Conservation (phyloP, 805 yeast species). For the Metschnikowia colocasiae region DNA sequence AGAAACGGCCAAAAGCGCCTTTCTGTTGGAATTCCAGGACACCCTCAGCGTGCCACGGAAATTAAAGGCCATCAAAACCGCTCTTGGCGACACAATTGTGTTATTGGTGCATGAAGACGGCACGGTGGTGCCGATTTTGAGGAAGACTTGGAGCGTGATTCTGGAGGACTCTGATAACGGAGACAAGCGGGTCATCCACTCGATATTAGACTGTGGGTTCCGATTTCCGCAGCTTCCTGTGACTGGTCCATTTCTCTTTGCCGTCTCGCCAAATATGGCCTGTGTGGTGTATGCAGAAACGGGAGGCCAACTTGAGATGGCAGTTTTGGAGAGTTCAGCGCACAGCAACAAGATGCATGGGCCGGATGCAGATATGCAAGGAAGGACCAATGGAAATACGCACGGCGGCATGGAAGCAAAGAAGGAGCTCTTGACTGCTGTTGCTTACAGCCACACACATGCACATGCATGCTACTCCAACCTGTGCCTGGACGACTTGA, state of each 20-base stretch:
- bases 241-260: constrained; percentile 22
- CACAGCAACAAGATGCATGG: not conserved
- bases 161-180: not conserved
- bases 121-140: constrained; percentile 41
- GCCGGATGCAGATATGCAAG: not conserved
- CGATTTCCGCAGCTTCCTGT: constrained; percentile 38
- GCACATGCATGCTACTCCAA: constrained; percentile 69
- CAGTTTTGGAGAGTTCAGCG: constrained; percentile 1
- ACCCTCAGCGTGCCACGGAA: constrained; percentile 24
- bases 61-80: constrained; percentile 30
- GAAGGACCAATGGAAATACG: not conserved
- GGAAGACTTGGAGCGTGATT: constrained; percentile 28
- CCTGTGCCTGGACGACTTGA: constrained; percentile 64
- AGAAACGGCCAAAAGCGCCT: constrained; percentile 16
- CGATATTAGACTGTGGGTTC: constrained; percentile 55
- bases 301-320: constrained; percentile 4
- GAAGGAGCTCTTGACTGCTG: constrained; percentile 42
- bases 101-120: constrained; percentile 43
- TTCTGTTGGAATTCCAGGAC: constrained; percentile 25
- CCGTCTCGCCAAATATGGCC: constrained; percentile 51
- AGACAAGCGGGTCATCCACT: constrained; percentile 25
- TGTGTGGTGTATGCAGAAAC: constrained; percentile 32
- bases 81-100: constrained; percentile 39
- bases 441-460: constrained; percentile 54
- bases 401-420: not conserved